These are phyloP conservation scores for Lecanicillium sp. DNA, from an alignment of 2,329 filamentous ascomycete genomes.

Conservation along the genomic window DNA sequence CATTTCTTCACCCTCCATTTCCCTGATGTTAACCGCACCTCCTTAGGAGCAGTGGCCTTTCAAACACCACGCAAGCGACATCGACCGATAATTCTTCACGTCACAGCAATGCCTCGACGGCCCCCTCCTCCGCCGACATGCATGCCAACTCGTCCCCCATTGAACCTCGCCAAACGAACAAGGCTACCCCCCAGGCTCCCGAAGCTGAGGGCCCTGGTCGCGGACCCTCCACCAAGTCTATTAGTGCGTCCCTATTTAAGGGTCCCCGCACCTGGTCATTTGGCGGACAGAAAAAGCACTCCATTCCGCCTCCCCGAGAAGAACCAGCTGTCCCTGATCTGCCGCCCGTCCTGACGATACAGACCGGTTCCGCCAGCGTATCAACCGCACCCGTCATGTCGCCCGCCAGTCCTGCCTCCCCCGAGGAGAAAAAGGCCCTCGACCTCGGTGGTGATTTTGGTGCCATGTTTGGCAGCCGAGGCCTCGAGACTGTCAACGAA, in stretches of 20 bases:
- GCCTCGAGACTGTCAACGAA: constrained; percentile 41
- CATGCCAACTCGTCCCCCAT: constrained; percentile 21
- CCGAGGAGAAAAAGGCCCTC: constrained; percentile 39
- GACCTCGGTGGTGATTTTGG: constrained; percentile 54
- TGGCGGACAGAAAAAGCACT: constrained; percentile 48
- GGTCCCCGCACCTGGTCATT: constrained; percentile 56
- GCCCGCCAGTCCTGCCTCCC: constrained; percentile 48
- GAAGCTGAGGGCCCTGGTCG: constrained; percentile 16
- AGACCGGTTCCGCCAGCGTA: constrained; percentile 4
- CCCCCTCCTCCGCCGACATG: constrained; percentile 49
- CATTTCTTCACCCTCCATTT: constrained; percentile 14
- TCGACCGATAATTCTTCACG: constrained; percentile 56
- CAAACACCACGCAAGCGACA: constrained; percentile 54
- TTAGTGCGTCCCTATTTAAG: constrained; percentile 46
- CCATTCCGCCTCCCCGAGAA: constrained; percentile 24
- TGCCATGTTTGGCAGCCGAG: constrained; percentile 48
- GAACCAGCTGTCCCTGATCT: constrained; percentile 27
- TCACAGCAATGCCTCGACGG: constrained; percentile 57
- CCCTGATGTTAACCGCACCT: constrained; percentile 18
- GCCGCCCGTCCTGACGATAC: constrained; percentile 33
- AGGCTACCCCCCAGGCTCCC: constrained; percentile 31
- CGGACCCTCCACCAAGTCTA: constrained; percentile 36
- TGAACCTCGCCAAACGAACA: constrained; percentile 30
- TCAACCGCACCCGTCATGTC: constrained; percentile 25
- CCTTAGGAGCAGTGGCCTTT: constrained; percentile 55